Evolutionary conservation across 2,329 filamentous ascomycete species (phyloP).

Genomic region (Mycogone perniciosa): DNA sequence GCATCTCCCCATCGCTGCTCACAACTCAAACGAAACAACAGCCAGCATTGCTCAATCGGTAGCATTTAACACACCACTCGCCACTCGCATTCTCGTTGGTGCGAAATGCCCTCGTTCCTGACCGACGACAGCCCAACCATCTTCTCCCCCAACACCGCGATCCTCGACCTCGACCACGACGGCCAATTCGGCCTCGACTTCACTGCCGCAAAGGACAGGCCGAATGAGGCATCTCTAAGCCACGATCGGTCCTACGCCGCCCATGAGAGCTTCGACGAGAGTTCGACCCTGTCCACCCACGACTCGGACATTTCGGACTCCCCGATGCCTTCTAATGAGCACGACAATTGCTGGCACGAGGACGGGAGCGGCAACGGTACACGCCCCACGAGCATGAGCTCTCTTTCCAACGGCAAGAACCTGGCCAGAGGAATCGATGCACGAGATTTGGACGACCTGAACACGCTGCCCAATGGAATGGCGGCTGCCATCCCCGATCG

Average conservation of each 20-base stretch:
- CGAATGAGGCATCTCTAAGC: conserved; percentile 32
- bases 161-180: conserved; percentile 37
- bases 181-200: conserved; percentile 32
- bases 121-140: conserved; percentile 39
- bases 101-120: conserved; percentile 50
- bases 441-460: conserved; percentile 22
- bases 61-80: conserved; percentile 12
- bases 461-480: conserved; percentile 23
- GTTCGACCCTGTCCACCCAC: conserved; percentile 47
- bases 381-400: conserved; percentile 50
- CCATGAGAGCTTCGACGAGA: conserved; percentile 49
- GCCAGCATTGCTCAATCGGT: conserved; percentile 14
- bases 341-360: conserved; percentile 11
- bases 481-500: conserved; percentile 24
- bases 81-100: conserved; percentile 11
- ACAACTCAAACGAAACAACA: not conserved
- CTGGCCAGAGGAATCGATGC: conserved; percentile 25
- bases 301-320: conserved; percentile 46
- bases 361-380: conserved; percentile 27
- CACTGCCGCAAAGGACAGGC: conserved; percentile 26
- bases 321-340: conserved; percentile 36
- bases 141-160: conserved; percentile 36
- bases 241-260: conserved; percentile 40
- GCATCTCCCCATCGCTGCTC: conserved; percentile 1
- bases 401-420: conserved; percentile 51